Base-by-base conservation (phyloP, 1,284 basidiomycete genomes). In the Polyporus tsugae region DNA sequence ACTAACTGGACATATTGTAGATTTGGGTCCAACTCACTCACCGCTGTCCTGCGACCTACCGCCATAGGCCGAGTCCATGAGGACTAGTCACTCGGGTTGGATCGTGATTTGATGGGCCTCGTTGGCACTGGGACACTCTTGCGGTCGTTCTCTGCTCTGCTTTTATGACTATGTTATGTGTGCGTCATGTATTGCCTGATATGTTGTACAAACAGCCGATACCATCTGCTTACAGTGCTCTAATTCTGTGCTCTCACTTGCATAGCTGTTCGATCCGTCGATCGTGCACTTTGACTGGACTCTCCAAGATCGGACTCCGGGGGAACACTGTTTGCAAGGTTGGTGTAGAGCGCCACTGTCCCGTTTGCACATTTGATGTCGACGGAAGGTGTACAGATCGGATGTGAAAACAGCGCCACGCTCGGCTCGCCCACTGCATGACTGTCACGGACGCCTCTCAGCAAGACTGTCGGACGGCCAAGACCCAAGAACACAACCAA, bases 151-250 rank as follows among this genome's bases (percentile, higher is more conserved):
- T 59, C 9, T 38, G 58, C 58, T 13, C 19, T 60, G 36, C 58
- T 41, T 58, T 29, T 60, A 60, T 60, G 36, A 39, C 13, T 60
- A 60, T 60, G 58, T 41, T 42, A 17, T 22, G 38, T 15, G 22
- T 25, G 35, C 7, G 55, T n/a, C 5, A 17, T 58, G 58, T 60
- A 15, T 60, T 39, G 36, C 22, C 33, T n/a, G 36, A 22, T n/a
- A 25, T 60, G 38, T 41, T 39, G 38, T 60, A 60, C 38, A 25
- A 60, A 11, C 38, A 39, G 58, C 38, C 38, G n/a, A 46, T 22
- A 22, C 44, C 44, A 22, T 46, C 44, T 46, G 10, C 46, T 25
- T 49, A 25, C 10, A 49, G 22, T 25, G 10, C 46, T 2, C 25
- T 10, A 25, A 49, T 25, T 22, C 22, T 49, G 46, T 25, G 13